Evolutionary conservation across 75 land plant species (phyloP), one percentile per base, ranked within the genome.

Genomic region (Adiantum capillusveneris): DNA sequence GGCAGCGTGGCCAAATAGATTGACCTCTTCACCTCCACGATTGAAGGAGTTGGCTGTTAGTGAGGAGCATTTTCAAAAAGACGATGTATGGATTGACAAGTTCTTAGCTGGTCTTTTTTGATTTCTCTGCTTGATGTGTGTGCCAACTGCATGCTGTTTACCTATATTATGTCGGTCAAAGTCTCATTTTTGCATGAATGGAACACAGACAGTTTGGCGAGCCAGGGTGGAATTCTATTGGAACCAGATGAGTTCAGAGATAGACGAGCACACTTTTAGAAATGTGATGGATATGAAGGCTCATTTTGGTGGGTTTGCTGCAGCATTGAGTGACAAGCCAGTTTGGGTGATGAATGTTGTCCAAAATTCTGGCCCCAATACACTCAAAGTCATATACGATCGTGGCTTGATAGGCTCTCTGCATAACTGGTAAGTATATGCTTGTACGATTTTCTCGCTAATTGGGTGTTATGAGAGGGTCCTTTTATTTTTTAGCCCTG

Each of bases 281-380:
- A 91, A 91, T 54, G 27, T 91, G 41, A 91, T 91, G 97, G 97
- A 91, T 70, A 81, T 91, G 97, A 91, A 80, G 31, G 97, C 97
- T 24, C 53, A 79, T 62, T 64, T 81, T 31, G 97, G 97, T 6
- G 81, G 89, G 25, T 84, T 91, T 79, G 85, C 85, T 12, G 97
- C 97, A 43, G 85, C 88, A 27, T 73, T 91, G 22, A 79, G 46
- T 11, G 64, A 55, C 57, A 78, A 87, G 58, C 71, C 75, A 60
- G 94, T 91, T 6, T 91, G 97, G 97, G 96, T 91, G 12, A 87
- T 91, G 97, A 91, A 91, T 73, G 93, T 84, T 22, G 93, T 87
- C 16, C 84, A 94, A 6, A 78, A 71, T 27, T 75, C 78, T 67
- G 93, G 79, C 37, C 85, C 83, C 1, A 81, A 78, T 57, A 88